Conservation (phyloP, 495 filamentous ascomycete genomes). For the Penicillium turbatum region DNA sequence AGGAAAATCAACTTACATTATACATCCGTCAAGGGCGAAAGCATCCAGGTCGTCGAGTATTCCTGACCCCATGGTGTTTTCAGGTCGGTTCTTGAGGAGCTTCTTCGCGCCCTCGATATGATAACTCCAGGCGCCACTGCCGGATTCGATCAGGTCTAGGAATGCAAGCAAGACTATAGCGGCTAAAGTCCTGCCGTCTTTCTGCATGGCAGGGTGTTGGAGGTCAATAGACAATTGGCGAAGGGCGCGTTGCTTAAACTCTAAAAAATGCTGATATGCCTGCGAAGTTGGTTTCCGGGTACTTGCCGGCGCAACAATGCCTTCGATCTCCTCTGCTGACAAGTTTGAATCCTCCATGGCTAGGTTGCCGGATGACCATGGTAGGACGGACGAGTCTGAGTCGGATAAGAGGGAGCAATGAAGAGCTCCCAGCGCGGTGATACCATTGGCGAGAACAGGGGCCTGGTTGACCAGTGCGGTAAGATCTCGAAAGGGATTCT, state of each 20-base stretch:
- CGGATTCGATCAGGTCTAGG: constrained; percentile 44
- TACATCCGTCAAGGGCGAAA: constrained; percentile 41
- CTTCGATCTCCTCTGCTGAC: constrained; percentile 29
- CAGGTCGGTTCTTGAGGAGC: constrained; percentile 31
- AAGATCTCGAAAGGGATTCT: constrained; percentile 42
- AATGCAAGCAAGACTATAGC: constrained; percentile 42
- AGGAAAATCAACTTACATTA: constrained; percentile 30
- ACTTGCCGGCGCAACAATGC: constrained; percentile 26
- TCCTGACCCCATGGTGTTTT: constrained; percentile 17
- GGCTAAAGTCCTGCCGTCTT: constrained; percentile 39
- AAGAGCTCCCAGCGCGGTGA: constrained; percentile 41
- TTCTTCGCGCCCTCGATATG: constrained; percentile 48
- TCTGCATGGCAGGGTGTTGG: constrained; percentile 31
- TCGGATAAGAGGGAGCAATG: constrained; percentile 38
- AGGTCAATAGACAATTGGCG: constrained; percentile 39
- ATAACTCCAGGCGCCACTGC: constrained; percentile 44
- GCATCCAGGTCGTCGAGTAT: constrained; percentile 39
- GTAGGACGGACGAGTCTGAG: constrained; percentile 33
- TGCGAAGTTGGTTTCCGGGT: constrained; percentile 28
- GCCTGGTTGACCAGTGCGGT: constrained; percentile 37
- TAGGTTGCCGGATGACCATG: constrained; percentile 33
- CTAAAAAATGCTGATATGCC: constrained; percentile 40
- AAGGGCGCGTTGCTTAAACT: constrained; percentile 42
- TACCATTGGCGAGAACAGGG: constrained; percentile 34
- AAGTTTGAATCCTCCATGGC: constrained; percentile 14